These are phyloP conservation scores for Vigna trinervia DNA, from an alignment of 306 rosid genomes.

Conservation along the genomic window DNA sequence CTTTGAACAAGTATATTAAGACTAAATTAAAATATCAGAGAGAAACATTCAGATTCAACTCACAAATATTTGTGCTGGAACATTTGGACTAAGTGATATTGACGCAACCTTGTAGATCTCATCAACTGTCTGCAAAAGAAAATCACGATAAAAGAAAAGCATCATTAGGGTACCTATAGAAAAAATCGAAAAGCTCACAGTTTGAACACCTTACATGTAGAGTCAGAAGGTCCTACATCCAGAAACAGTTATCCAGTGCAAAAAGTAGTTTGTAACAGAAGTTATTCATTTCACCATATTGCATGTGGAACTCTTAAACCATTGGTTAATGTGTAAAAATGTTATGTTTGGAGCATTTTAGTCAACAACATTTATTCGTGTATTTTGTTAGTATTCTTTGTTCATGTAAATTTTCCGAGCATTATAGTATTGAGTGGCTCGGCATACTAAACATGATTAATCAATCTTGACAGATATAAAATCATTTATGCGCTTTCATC, in stretches of 20 bases:
- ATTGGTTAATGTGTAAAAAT: not conserved
- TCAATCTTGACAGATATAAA: constrained; percentile 18
- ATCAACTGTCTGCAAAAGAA: constrained; percentile 88
- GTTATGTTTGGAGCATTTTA: constrained; percentile 4
- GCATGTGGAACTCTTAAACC: constrained; percentile 9
- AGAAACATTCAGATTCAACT: constrained; percentile 54
- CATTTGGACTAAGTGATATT: constrained; percentile 93
- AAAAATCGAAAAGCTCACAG: constrained; percentile 9
- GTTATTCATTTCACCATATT: constrained; percentile 8
- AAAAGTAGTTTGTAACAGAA: not conserved
- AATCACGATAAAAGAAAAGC: constrained; percentile 41
- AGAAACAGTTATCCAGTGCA: constrained; percentile 15
- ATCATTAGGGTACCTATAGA: constrained; percentile 17
- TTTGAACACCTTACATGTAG: constrained; percentile 24
- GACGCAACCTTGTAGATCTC: constrained; percentile 96
- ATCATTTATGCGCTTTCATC: not conserved
- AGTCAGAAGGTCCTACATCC: constrained; percentile 41
- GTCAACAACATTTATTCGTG: not conserved
- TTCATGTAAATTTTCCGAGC: not conserved
- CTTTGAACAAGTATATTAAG: constrained; percentile 28
- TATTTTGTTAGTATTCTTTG: constrained; percentile 9
- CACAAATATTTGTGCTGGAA: constrained; percentile 99
- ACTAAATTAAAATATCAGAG: constrained; percentile 31
- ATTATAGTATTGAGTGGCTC: not conserved
- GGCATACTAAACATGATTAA: not conserved